Evolutionary conservation across 352 stramenopile genomes (phyloP), one percentile per base, ranked within the genome.

Genomic region (Pythium graminicola): DNA sequence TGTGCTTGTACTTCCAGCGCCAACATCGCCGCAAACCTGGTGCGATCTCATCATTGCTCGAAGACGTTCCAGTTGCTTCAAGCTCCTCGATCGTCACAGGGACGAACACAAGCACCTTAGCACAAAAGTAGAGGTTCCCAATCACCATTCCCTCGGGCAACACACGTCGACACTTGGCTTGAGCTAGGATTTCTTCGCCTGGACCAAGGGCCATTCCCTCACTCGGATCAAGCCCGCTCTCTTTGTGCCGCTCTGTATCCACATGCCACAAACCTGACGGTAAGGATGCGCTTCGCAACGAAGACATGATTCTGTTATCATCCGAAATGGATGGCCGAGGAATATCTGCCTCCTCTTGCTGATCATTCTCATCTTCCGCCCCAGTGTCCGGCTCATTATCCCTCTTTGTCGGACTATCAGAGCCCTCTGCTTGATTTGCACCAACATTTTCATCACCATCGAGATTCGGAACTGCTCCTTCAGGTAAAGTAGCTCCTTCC

Each of bases 1-100:
- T 64, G 39, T 90, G 70, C 7, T 79, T 70, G 50, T 90, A 91
- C 47, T 81, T 89, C 83, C 83, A 94, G 20, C 79, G 64, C 74
- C 77, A 90, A 36, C 72, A 89, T 8, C 79, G 72, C 44, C 86
- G 81, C 4, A 89, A 51, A 4, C 83, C 83, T 6, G 76, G 73
- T 0, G 83, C 83, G 26, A 64, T 54, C 56, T 94, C 83, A 43
- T 90, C 72, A 19, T 40, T 41, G 17, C 22, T 16, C 0, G 32
- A 54, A 4, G 14, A 43, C 26, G 33, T 31, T 57, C 19, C 45
- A 49, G 36, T 13, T 54, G 16, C 41, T 26, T 19, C 36, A 19
- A 35, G 14, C 4, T 33, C 44, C 20, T 39, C 22, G 4, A 22
- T 40, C 43, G 38, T 63, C 60, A 20, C n/a, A 1, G 80, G 81